Evolutionary conservation across 345 rosid species (phyloP).

Genomic region (Salix purpurea): DNA sequence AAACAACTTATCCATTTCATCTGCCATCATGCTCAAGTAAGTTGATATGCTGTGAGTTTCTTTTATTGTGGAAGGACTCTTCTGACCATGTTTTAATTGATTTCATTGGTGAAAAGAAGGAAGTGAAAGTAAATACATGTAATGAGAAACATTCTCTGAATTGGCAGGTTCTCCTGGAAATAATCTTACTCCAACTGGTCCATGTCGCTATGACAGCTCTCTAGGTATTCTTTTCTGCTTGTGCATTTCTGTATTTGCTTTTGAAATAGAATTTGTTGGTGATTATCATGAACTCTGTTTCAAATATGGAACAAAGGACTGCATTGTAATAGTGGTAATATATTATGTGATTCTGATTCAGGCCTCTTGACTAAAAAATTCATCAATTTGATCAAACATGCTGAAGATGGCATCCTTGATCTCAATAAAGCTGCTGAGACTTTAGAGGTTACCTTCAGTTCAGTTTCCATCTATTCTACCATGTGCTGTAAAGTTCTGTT

Average conservation of each 20-base stretch:
- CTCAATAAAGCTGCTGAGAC: constrained; percentile 94
- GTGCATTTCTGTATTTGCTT: not conserved
- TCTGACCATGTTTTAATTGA: no score
- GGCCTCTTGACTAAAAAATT: constrained; percentile 98
- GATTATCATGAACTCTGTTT: not conserved
- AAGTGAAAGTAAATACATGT: constrained; percentile 2
- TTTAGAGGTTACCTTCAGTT: constrained; percentile 55
- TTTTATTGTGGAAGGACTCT: no score
- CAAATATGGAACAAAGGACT: not conserved
- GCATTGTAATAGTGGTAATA: not conserved
- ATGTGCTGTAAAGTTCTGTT: not conserved
- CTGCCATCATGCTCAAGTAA: no score
- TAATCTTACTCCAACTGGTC: constrained; percentile 64
- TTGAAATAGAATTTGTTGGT: not conserved
- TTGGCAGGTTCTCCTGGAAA: constrained; percentile 89
- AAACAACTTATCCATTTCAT: no score
- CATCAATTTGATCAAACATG: constrained; percentile 87
- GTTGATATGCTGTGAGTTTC: no score
- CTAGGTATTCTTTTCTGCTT: constrained; percentile 49
- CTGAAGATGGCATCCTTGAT: constrained; percentile 95
- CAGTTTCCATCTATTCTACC: constrained; percentile 1
- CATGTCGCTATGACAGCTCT: constrained; percentile 98
- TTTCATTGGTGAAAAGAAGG: accelerated
- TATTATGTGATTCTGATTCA: constrained; percentile 28
- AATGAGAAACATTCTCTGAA: constrained; percentile 22